Conservation (phyloP, 2,329 filamentous ascomycete genomes). For the Arthroderma sp. region DNA sequence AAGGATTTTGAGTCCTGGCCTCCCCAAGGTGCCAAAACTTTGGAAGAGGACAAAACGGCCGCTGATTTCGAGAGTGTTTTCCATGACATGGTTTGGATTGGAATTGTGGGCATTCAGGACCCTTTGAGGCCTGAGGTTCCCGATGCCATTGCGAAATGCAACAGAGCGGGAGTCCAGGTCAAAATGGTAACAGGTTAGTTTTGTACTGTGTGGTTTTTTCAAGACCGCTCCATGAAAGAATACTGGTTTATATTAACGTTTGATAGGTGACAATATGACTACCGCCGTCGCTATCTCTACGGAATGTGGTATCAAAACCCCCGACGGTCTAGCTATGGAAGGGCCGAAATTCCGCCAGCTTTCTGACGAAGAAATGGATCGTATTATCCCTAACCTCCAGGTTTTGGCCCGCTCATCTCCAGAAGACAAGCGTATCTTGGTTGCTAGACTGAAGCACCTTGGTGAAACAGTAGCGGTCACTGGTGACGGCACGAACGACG, state of each 20-base stretch:
- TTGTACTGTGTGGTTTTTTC: neutral
- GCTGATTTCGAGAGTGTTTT: slow-evolving; percentile 57
- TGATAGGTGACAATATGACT: slow-evolving; percentile 49
- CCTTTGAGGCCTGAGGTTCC: slow-evolving; percentile 56
- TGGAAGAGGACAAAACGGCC: slow-evolving; percentile 49
- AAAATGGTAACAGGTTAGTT: slow-evolving; percentile 53
- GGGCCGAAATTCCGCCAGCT: slow-evolving; percentile 54
- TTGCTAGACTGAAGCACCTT: slow-evolving; percentile 47
- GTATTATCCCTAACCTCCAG: slow-evolving; percentile 45
- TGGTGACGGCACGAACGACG: slow-evolving; percentile 56
- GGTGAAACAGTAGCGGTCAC: slow-evolving; percentile 51
- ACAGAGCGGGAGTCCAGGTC: slow-evolving; percentile 55
- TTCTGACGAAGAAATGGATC: slow-evolving; percentile 45
- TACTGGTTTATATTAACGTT: neutral
- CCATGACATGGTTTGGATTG: slow-evolving; percentile 59
- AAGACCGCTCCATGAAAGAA: neutral
- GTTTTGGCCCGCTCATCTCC: slow-evolving; percentile 54
- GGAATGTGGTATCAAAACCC: slow-evolving; percentile 55
- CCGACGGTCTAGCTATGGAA: slow-evolving; percentile 53
- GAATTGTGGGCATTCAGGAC: slow-evolving; percentile 62
- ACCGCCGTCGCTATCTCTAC: slow-evolving; percentile 61
- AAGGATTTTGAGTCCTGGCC: slow-evolving; percentile 60
- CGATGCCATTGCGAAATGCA: slow-evolving; percentile 53
- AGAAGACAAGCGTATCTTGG: slow-evolving; percentile 54
- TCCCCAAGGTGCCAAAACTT: slow-evolving; percentile 40